Evolutionary conservation across 2,329 filamentous ascomycete genomes (phyloP).

Genomic region (Xylariaceae sp.): DNA sequence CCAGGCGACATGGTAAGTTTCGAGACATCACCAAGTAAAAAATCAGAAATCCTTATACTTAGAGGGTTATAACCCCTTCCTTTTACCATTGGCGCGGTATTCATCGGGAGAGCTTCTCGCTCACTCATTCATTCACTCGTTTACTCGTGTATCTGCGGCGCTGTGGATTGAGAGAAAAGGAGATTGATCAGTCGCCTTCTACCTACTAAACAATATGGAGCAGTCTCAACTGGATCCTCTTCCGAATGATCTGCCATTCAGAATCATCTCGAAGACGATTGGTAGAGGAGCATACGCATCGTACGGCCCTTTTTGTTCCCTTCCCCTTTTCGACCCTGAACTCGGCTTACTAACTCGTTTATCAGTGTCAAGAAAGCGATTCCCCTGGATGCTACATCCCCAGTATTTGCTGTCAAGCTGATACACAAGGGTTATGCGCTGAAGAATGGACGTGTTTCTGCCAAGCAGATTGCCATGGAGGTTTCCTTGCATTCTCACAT

Average conservation of each 20-base stretch:
- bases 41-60: neutral
- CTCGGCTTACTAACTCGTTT: conserved; percentile 14
- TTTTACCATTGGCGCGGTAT: neutral
- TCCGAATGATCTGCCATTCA: conserved; percentile 80
- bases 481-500: conserved; percentile 85
- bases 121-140: neutral
- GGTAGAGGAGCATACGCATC: conserved; percentile 96
- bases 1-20: conserved; percentile 17
- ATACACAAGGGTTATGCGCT: conserved; percentile 96
- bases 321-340: conserved; percentile 4
- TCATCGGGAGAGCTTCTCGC: neutral
- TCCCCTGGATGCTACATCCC: conserved; percentile 61
- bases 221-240: conserved; percentile 87
- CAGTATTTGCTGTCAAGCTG: conserved; percentile 95
- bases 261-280: conserved; percentile 93
- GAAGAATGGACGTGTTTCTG: conserved; percentile 78
- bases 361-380: conserved; percentile 86
- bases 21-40: conserved; percentile 1
- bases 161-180: conserved; percentile 7
- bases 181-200: neutral
- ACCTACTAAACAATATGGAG: conserved; percentile 41
- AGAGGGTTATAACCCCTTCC: neutral
- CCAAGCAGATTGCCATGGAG: conserved; percentile 88
- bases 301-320: conserved; percentile 45
- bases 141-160: neutral